Evolutionary conservation across 176 grass and related monocot species (phyloP).

Genomic region (Urochloa ruziziensis): DNA sequence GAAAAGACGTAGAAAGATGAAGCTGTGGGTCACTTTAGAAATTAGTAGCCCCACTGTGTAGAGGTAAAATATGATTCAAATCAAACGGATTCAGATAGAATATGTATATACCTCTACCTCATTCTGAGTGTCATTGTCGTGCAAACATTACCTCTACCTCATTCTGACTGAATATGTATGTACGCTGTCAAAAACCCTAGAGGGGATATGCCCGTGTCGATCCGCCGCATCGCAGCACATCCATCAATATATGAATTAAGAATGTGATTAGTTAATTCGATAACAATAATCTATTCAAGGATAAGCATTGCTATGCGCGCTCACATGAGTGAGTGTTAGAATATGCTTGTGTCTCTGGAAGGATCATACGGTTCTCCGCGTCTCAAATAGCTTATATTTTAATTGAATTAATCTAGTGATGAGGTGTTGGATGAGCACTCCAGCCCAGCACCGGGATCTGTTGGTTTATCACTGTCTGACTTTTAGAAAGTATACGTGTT

Average conservation of each 20-base stretch:
- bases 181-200: background rate
- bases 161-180: background rate
- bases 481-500: background rate
- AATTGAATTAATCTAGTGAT: background rate
- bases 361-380: background rate
- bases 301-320: background rate
- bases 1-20: background rate
- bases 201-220: constrained; percentile 2
- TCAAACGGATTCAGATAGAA: background rate
- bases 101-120: background rate
- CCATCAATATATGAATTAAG: background rate
- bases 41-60: background rate
- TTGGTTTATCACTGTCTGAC: background rate
- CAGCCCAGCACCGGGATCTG: background rate
- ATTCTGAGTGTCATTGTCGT: background rate
- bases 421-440: background rate
- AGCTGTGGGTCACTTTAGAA: background rate
- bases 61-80: background rate
- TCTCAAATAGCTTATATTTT: background rate
- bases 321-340: background rate
- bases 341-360: background rate
- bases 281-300: background rate
- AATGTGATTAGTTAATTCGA: background rate
- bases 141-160: background rate
- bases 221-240: constrained; percentile 24